These are phyloP conservation scores for Grosmannia clavigera DNA, from an alignment of 2,329 filamentous ascomycete species.

Conservation along the genomic window DNA sequence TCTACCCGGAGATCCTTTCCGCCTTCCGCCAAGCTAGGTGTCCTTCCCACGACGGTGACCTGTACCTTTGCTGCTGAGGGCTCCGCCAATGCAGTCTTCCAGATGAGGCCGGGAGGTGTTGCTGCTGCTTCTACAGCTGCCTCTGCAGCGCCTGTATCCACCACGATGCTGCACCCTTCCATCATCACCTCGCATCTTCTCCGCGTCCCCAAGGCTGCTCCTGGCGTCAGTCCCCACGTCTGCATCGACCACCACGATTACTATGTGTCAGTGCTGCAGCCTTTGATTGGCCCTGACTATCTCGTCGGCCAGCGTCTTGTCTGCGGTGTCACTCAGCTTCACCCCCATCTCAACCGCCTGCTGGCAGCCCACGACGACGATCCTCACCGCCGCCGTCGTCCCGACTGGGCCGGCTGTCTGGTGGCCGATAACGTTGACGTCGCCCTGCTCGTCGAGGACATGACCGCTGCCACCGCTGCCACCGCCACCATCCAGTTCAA, in stretches of 20 bases:
- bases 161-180: not conserved
- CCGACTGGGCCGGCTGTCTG: slow-evolving; percentile 34
- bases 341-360: slow-evolving; percentile 37
- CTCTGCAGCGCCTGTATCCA: too few species aligned
- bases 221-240: slow-evolving; percentile 28
- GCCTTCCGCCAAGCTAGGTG: not conserved
- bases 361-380: slow-evolving; percentile 27
- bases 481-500: slow-evolving; percentile 57
- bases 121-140: not conserved
- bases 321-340: slow-evolving; percentile 29
- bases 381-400: slow-evolving; percentile 19
- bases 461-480: slow-evolving; percentile 27
- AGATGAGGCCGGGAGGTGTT: not conserved
- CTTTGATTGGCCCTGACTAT: slow-evolving; percentile 39
- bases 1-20: too few species aligned
- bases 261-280: slow-evolving; percentile 39
- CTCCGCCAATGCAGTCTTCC: slow-evolving; percentile 63
- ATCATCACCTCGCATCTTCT: slow-evolving; percentile 9
- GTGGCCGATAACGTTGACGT: slow-evolving; percentile 45
- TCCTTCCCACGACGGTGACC: slow-evolving; percentile 10
- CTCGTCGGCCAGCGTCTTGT: slow-evolving; percentile 46
- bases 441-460: slow-evolving; percentile 63
- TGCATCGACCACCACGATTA: slow-evolving; percentile 28
- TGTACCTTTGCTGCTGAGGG: slow-evolving; percentile 46
- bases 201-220: slow-evolving; percentile 29